Base-by-base conservation (phyloP, 306 rosid species). In the Neltuma alba region DNA sequence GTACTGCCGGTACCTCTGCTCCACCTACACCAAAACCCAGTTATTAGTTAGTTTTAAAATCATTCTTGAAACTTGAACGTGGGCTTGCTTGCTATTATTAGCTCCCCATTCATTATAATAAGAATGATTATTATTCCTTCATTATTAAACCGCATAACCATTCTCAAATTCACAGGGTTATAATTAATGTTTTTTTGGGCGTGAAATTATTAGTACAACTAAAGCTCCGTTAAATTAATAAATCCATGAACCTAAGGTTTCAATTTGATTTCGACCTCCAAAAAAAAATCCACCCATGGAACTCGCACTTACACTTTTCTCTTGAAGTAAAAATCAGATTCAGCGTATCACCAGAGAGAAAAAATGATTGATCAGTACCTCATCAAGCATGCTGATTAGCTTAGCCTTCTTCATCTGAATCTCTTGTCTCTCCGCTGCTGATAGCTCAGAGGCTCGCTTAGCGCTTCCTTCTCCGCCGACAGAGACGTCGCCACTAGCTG, bases 401-500 rank as follows among this genome's bases (percentile, higher is more conserved):
- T 93, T 95, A 20, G 94, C 97, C 58, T 93, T 95, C 90, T 93
- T 95, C 96, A 91, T 93, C 89, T 95, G 99, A 58, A 93, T 85
- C 74, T 95, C 99, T 82, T 95, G 99, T 84, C 99, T 88, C 82
- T 95, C 99, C 0, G 93, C 89, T 1, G 99, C 84, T 28, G 97
- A 87, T 28, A 93, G 74, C 70, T 93, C 99, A 27, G 86, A 78
- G 36, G 79, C 74, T 28, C 80, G 89, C 81, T 91, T 93, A 12
- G 80, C 89, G 37, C 78, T 84, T 14, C 75, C 86, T 41, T 88
- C 94, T 0, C 82, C 93, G 40, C 81, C 92, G 48, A 38, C 41
- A 0, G 92, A 88, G 34, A 90, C 86, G 0, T 91, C 93, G 1
- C 91, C 92, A 36, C 90, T 81, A 2, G 80, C 89, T 0, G 84